Evolutionary conservation across 2,329 filamentous ascomycete species (phyloP).

Genomic region (Colletotrichum acutatum): DNA sequence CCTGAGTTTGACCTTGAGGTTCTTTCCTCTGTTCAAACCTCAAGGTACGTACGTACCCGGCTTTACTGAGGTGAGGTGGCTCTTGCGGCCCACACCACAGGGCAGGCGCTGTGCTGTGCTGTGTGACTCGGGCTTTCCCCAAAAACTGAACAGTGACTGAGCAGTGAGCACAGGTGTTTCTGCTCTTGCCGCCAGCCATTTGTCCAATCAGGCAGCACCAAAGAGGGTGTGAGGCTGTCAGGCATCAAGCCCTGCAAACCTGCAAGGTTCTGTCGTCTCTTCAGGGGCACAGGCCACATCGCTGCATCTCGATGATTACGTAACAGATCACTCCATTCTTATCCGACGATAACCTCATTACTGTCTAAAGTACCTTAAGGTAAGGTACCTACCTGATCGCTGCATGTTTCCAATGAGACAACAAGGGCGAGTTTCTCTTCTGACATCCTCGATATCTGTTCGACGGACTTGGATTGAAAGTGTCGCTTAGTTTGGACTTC

Average conservation of each 20-base stretch:
- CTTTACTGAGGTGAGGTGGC: background rate
- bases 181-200: conserved; percentile 25
- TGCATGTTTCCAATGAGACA: too few species aligned
- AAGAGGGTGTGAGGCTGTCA: conserved; percentile 6
- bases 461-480: too few species aligned
- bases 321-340: background rate
- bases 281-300: conserved; percentile 31
- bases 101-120: background rate
- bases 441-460: too few species aligned
- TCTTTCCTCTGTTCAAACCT: background rate
- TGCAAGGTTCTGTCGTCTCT: conserved; percentile 4
- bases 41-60: background rate
- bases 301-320: conserved; percentile 1
- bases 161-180: conserved; percentile 1
- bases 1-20: background rate
- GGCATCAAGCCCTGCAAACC: conserved; percentile 21
- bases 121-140: conserved; percentile 3
- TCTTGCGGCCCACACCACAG: background rate
- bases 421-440: too few species aligned
- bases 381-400: too few species aligned
- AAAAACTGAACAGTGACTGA: background rate
- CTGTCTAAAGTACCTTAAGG: too few species aligned
- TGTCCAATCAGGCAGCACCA: conserved; percentile 6
- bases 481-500: too few species aligned
- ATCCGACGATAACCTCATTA: too few species aligned